Evolutionary conservation across 129 eudicot genomes (phyloP).

Genomic region (Glebionis coronaria): DNA sequence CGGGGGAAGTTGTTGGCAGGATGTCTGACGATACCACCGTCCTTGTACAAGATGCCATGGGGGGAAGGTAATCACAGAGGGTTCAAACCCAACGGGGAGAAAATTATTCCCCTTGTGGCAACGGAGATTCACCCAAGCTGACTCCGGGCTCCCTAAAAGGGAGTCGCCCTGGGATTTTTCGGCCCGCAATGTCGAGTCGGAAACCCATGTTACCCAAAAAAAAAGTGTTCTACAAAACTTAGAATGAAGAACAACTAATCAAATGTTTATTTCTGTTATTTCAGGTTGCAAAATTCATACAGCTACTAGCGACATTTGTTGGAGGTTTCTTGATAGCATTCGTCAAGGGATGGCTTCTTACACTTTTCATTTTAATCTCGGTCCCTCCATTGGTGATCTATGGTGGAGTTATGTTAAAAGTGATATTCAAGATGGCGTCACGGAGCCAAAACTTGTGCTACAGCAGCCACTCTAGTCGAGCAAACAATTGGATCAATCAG

Average conservation of each 20-base stretch:
- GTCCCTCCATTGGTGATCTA: constrained; percentile 59
- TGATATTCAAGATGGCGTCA: constrained; percentile 57
- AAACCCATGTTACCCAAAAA: too few species aligned
- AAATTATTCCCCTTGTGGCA: too few species aligned
- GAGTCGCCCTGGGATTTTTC: too few species aligned
- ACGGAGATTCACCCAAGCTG: too few species aligned
- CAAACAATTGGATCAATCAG: constrained; percentile 84
- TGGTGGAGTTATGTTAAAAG: constrained; percentile 49
- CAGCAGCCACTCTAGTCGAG: constrained; percentile 72
- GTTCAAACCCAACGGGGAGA: too few species aligned
- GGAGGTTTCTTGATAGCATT: constrained; percentile 78
- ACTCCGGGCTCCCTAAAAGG: too few species aligned
- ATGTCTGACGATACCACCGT: not conserved
- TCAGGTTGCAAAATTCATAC: constrained; percentile 77
- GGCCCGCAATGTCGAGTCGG: too few species aligned
- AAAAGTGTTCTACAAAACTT: constrained; percentile 25
- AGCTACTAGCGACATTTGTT: constrained; percentile 57
- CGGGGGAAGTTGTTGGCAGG: constrained; percentile 12
- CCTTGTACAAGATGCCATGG: not conserved
- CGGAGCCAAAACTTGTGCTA: constrained; percentile 69
- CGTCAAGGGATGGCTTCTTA: constrained; percentile 76
- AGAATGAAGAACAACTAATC: not conserved
- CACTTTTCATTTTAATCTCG: constrained; percentile 63
- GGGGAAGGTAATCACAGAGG: constrained; percentile 5
- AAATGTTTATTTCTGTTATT: not conserved